These are phyloP conservation scores for Neurospora sublineolata DNA, from an alignment of 495 filamentous ascomycete genomes.

Conservation along the genomic window DNA sequence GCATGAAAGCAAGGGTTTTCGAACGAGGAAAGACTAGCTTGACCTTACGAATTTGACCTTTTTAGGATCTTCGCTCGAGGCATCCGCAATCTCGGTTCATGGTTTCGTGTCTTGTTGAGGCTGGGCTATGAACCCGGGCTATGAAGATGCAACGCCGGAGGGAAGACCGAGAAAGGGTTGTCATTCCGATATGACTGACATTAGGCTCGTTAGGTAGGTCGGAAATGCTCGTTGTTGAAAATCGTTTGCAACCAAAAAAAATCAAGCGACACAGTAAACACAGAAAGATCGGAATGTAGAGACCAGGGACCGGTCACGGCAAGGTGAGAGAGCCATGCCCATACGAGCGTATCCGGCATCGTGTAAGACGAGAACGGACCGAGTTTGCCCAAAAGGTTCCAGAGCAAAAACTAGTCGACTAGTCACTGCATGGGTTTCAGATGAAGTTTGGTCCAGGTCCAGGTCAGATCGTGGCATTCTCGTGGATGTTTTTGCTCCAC, in stretches of 20 bases:
- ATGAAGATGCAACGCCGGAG: neutral
- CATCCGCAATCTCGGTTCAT: neutral
- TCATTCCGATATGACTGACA: neutral
- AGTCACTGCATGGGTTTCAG: neutral
- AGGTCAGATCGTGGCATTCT: neutral
- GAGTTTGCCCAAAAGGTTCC: neutral
- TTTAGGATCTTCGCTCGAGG: neutral
- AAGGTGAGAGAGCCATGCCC: neutral
- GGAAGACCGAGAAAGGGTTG: neutral
- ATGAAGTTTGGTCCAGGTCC: neutral
- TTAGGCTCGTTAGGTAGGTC: neutral
- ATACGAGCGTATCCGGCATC: neutral
- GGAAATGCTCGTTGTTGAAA: neutral
- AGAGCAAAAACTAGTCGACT: neutral
- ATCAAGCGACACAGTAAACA: neutral
- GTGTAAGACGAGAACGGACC: neutral
- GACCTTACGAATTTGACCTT: neutral
- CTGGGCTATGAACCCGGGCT: neutral
- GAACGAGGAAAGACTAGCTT: neutral
- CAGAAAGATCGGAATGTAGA: neutral
- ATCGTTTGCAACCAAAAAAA: neutral
- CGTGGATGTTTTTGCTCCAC: neutral
- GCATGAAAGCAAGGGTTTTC: neutral
- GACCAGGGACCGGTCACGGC: neutral
- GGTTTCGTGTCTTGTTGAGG: neutral